phyloP scores from a whole-genome alignment of 306 rosid genomes.

The Purshia tridentata region DNA sequence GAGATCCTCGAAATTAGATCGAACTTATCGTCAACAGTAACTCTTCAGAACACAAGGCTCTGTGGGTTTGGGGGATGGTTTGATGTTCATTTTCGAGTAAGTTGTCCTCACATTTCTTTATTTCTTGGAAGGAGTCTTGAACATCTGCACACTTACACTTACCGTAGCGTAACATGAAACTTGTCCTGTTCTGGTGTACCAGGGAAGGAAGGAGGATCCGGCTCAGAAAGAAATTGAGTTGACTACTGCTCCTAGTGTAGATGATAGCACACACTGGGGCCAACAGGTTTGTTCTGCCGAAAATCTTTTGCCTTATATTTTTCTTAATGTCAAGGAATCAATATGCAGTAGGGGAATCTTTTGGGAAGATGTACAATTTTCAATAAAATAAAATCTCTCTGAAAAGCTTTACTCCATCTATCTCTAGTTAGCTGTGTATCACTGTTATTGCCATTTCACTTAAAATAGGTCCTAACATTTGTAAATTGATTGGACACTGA shows the following conservation, averaged over 20 bases:
- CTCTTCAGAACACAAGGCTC: conserved; percentile 53
- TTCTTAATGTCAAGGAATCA: conserved; percentile 2
- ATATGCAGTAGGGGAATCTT: background rate
- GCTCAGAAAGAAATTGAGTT: conserved; percentile 72
- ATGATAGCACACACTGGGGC: conserved; percentile 85
- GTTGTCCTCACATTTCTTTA: conserved; percentile 23
- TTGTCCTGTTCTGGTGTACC: conserved; percentile 28
- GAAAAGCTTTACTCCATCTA: background rate
- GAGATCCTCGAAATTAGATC: conserved; percentile 77
- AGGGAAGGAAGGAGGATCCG: conserved; percentile 93
- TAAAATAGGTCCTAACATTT: background rate
- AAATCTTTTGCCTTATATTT: background rate
- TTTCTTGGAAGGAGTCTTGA: conserved; percentile 7
- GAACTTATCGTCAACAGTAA: conserved; percentile 51
- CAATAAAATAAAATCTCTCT: background rate
- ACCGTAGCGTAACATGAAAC: background rate
- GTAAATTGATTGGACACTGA: background rate
- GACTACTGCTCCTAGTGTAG: conserved; percentile 83
- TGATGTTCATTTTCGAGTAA: conserved; percentile 94
- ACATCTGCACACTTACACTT: conserved; percentile 9
- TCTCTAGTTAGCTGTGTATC: background rate
- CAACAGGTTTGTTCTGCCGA: conserved; percentile 68
- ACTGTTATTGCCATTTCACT: background rate
- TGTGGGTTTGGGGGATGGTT: conserved; percentile 97
- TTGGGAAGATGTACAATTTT: background rate